Percentiles rank a stretch among this genome's conserved stretches.
Evolutionary conservation across 75 land plant species (phyloP).

Genomic region (Pinus taeda): DNA sequence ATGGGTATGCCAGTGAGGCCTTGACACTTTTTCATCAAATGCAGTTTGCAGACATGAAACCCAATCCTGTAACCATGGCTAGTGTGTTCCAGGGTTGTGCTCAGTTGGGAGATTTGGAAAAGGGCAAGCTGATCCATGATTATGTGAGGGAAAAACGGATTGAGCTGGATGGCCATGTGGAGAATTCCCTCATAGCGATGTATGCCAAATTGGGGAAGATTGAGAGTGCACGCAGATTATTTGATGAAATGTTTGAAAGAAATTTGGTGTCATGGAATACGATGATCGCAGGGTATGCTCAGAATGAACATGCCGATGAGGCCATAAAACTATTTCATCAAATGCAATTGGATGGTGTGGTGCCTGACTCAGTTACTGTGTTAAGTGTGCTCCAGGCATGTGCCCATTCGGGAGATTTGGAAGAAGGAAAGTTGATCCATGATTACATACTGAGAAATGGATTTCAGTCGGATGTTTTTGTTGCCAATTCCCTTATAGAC

Average conservation of each 20-base stretch:
- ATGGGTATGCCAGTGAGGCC: conserved; percentile 4
- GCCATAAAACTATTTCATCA: conserved; percentile 32
- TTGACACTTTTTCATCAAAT: conserved; percentile 8
- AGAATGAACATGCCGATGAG: conserved; percentile 29
- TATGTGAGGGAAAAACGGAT: background rate
- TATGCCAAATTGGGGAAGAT: conserved; percentile 60
- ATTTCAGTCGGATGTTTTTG: conserved; percentile 41
- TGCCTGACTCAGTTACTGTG: conserved; percentile 42
- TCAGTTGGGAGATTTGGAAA: background rate
- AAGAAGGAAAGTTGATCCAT: conserved; percentile 50
- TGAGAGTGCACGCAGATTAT: conserved; percentile 32
- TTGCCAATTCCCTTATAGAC: conserved; percentile 49
- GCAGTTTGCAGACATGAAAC: background rate
- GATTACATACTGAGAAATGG: conserved; percentile 34
- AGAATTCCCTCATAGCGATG: conserved; percentile 46
- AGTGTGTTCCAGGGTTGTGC: conserved; percentile 9
- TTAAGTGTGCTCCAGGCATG: conserved; percentile 55
- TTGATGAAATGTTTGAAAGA: conserved; percentile 33
- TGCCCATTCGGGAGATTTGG: conserved; percentile 32
- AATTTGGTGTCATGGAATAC: conserved; percentile 72
- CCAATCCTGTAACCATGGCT: background rate
- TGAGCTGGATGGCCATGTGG: background rate
- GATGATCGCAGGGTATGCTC: conserved; percentile 52
- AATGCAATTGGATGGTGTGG: conserved; percentile 33
- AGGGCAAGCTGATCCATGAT: conserved; percentile 9